Conservation (phyloP, 2,329 filamentous ascomycete genomes). For the Cryoendolithus antarcticus region DNA sequence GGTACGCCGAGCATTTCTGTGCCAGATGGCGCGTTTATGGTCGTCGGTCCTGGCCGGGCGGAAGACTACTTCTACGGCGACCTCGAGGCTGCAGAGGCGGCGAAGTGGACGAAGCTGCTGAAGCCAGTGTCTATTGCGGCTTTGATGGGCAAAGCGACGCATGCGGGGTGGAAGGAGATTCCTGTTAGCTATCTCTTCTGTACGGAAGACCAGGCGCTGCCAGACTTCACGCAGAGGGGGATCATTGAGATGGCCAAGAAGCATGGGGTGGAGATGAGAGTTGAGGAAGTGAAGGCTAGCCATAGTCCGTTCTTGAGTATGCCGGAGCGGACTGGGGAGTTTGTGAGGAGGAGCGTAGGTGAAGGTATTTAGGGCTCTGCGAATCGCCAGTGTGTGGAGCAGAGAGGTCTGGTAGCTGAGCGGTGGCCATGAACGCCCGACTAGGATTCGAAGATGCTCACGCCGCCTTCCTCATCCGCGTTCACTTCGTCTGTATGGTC, state of each 20-base stretch:
- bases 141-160: constrained; percentile 11
- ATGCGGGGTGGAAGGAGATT: constrained; percentile 25
- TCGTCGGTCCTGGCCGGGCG: not conserved
- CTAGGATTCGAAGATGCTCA: too few relatives aligned
- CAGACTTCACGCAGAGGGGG: not conserved
- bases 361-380: not conserved
- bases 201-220: too few relatives aligned
- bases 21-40: too few relatives aligned
- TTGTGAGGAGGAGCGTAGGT: constrained; percentile 8
- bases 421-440: too few relatives aligned
- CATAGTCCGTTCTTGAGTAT: constrained; percentile 11
- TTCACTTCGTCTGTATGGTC: too few relatives aligned
- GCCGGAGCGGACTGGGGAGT: constrained; percentile 7
- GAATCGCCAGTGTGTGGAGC: too few relatives aligned
- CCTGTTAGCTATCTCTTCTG: constrained; percentile 6
- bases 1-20: too few relatives aligned
- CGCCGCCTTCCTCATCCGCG: too few relatives aligned
- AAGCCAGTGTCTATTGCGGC: constrained; percentile 4
- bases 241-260: constrained; percentile 1
- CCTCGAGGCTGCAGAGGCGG: constrained; percentile 14
- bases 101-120: constrained; percentile 9
- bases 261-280: constrained; percentile 3
- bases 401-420: too few relatives aligned
- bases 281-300: constrained; percentile 5
- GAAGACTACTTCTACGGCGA: constrained; percentile 28